These are phyloP conservation scores for Endoconidiophora laricicola DNA, from an alignment of 2,329 filamentous ascomycete genomes.

Conservation along the genomic window DNA sequence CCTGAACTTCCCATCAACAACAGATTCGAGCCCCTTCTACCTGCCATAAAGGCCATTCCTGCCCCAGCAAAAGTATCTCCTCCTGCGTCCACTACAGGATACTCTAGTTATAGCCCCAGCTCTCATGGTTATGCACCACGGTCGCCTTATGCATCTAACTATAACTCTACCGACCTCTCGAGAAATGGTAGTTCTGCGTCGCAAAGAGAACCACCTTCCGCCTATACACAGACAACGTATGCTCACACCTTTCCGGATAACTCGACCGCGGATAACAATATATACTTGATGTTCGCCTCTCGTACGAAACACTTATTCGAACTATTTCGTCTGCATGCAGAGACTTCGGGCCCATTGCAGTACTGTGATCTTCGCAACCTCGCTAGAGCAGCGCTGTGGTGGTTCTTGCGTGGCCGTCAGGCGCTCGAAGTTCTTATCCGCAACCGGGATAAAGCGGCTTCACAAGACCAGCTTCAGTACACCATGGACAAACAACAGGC, in stretches of 20 bases:
- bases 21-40: constrained; percentile 1
- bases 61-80: constrained; percentile 1
- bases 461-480: constrained; percentile 36
- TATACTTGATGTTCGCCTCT: constrained; percentile 47
- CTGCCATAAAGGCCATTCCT: not conserved
- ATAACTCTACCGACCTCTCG: constrained; percentile 12
- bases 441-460: constrained; percentile 34
- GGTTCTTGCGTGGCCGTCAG: constrained; percentile 70
- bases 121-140: constrained; percentile 2
- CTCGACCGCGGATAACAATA: not conserved
- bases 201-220: constrained; percentile 17
- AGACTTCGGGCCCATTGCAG: constrained; percentile 50
- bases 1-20: constrained; percentile 3
- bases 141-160: constrained; percentile 4
- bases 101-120: constrained; percentile 8
- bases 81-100: not conserved
- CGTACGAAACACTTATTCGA: constrained; percentile 60
- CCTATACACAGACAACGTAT: constrained; percentile 6
- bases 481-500: constrained; percentile 52
- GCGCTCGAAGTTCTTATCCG: constrained; percentile 58
- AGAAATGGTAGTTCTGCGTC: constrained; percentile 17
- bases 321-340: constrained; percentile 62
- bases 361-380: constrained; percentile 49
- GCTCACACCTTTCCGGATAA: constrained; percentile 1
- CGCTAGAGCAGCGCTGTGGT: constrained; percentile 64